phyloP scores from a whole-genome alignment of 2,329 filamentous ascomycete genomes.

The Apiospora kogelbergensis region DNA sequence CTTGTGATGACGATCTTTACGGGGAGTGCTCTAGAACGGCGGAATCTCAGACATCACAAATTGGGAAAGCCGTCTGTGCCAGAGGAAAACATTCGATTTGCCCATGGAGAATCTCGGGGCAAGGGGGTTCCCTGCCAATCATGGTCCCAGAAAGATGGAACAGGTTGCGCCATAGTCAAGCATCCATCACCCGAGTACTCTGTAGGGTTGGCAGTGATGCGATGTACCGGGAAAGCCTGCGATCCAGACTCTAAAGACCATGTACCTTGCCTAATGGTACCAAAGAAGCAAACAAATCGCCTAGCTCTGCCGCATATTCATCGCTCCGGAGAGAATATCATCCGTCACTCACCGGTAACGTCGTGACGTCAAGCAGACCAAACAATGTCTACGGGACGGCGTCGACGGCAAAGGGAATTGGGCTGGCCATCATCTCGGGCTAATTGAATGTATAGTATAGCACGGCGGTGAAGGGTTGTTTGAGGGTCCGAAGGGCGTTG shows the following conservation, averaged over 20 bases:
- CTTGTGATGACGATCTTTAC: constrained; percentile 2
- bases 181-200: neutral
- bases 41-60: constrained; percentile 9
- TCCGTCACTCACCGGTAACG: neutral
- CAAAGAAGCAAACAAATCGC: neutral
- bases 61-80: constrained; percentile 4
- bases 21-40: constrained; percentile 3
- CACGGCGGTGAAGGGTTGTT: neutral
- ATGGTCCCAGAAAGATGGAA: neutral
- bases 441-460: neutral
- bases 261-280: neutral
- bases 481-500: neutral
- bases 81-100: neutral
- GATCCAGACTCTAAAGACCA: neutral
- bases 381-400: neutral
- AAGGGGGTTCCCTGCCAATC: neutral
- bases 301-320: neutral
- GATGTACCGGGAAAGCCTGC: neutral
- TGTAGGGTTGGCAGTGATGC: neutral
- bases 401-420: neutral
- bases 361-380: neutral
- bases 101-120: neutral
- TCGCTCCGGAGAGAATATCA: neutral
- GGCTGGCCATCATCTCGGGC: neutral
- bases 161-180: neutral